Base-by-base conservation (phyloP, 2,329 filamentous ascomycete species). In the Hypoxylon sp. region DNA sequence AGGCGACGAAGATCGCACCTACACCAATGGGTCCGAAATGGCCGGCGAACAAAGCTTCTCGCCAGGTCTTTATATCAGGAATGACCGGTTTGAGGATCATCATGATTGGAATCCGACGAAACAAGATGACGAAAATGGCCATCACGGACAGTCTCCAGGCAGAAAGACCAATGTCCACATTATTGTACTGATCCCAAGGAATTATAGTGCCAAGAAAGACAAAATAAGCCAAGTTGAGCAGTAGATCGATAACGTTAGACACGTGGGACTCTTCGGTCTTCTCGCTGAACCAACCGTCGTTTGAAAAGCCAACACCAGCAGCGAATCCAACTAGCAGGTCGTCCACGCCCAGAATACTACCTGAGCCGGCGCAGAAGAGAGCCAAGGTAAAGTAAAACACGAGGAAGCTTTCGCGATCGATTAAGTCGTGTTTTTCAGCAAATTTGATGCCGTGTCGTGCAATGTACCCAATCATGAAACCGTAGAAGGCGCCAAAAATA, bases 191-290 rank as follows among this genome's bases (percentile, higher is more conserved):
- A 74, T 92, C 89, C 96, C 96, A 99, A 0, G 96, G 96, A 69
- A 99, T 96, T 79, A 99, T 98, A 59, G 96, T 94, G 59, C 96
- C 96, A 71, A 99, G 92, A 79, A 96, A 99, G 74, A 99, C 96
- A 80, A 99, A 99, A 81, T 98, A 99, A 2, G 95, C 88, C 89
- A 99, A 88, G 81, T 99, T 99, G 83, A 99, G 90, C 68, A 99
- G 84, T 79, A 99, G 82, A 84, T 99, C 96, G 77, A 99, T 99
- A 78, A 99, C 96, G 88, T 99, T 98, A 80, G 95, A 98, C 9
- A 99, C 96, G 79, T 98, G 96, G 0, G 96, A 95, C 80, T 99
- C 96, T 78, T 99, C 96, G 0, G 96, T 99, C 85, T 98, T 98
- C 77, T 98, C 93, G 14, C 93, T 92, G 76, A 99, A 99, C 96